phyloP scores from a whole-genome alignment of 2,329 filamentous ascomycete species.

The Fusarium sp. region DNA sequence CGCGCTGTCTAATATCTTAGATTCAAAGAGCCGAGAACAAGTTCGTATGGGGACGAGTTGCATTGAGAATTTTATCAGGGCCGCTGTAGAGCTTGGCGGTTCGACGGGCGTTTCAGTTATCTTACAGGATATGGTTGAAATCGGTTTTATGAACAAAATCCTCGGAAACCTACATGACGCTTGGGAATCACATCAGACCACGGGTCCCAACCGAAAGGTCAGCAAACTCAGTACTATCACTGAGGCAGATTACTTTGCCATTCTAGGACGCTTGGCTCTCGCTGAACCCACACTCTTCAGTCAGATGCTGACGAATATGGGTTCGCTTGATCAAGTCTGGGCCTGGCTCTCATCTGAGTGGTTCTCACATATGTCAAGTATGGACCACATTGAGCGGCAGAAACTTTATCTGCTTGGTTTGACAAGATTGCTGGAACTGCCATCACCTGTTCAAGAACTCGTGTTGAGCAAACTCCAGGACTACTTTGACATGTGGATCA shows the following conservation, averaged over 20 bases:
- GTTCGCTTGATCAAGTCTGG: slow-evolving; percentile 61
- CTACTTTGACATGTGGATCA: slow-evolving; percentile 79
- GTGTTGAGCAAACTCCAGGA: slow-evolving; percentile 72
- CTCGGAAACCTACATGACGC: slow-evolving; percentile 72
- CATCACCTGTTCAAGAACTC: slow-evolving; percentile 64
- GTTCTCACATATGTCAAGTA: slow-evolving; percentile 74
- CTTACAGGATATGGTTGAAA: slow-evolving; percentile 70
- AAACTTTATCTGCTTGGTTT: slow-evolving; percentile 79
- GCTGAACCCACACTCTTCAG: slow-evolving; percentile 75
- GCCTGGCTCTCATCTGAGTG: slow-evolving; percentile 67
- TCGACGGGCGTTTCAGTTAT: slow-evolving; percentile 68
- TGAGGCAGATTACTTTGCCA: slow-evolving; percentile 84
- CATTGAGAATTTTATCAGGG: slow-evolving; percentile 71
- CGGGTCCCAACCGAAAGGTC: slow-evolving; percentile 77
- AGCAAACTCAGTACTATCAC: slow-evolving; percentile 76
- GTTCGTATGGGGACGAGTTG: slow-evolving; percentile 66
- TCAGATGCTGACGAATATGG: slow-evolving; percentile 60
- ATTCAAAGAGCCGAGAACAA: slow-evolving; percentile 64
- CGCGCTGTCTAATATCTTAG: slow-evolving; percentile 59
- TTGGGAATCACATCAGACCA: slow-evolving; percentile 79
- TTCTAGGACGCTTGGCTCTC: slow-evolving; percentile 80
- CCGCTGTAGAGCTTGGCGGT: slow-evolving; percentile 69
- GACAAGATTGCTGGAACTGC: slow-evolving; percentile 74
- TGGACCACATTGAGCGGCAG: slow-evolving; percentile 69
- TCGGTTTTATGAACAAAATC: slow-evolving; percentile 68